A percentile compares a stretch with the other conserved stretches of the same genome.
Evolutionary conservation across 371 early-diverging fungal species (phyloP).

Genomic region (Encephalitozoon cuniculi): DNA sequence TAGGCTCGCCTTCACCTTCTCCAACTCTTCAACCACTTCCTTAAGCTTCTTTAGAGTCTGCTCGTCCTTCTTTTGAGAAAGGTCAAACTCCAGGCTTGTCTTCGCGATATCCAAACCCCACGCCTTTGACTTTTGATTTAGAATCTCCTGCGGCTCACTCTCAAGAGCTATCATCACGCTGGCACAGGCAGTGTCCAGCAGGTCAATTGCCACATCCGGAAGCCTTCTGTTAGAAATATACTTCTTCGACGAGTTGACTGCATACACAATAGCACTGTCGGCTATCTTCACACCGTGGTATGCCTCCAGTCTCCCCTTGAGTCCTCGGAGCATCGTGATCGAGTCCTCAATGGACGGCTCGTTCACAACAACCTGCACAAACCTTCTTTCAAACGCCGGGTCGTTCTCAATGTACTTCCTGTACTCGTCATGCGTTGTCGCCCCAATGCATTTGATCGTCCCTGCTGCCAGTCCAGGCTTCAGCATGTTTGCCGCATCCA

Average conservation of each 20-base stretch:
- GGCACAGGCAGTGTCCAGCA: conserved; percentile 76
- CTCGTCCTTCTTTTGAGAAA: conserved; percentile 24
- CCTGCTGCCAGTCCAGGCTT: conserved; percentile 76
- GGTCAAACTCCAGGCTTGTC: conserved; percentile 53
- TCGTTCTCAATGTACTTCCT: conserved; percentile 73
- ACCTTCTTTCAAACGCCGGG: conserved; percentile 73
- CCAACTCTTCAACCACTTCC: conserved; percentile 45
- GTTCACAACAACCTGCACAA: conserved; percentile 70
- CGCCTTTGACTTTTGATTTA: conserved; percentile 63
- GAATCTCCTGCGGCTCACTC: conserved; percentile 70
- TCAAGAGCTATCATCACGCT: conserved; percentile 71
- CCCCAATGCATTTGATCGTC: conserved; percentile 70
- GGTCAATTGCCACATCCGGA: conserved; percentile 79
- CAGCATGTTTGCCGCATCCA: conserved; percentile 76
- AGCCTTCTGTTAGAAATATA: conserved; percentile 71
- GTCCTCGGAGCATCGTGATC: conserved; percentile 72
- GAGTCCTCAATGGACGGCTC: conserved; percentile 76
- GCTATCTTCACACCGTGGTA: conserved; percentile 75
- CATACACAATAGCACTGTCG: conserved; percentile 70
- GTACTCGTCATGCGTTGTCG: conserved; percentile 77
- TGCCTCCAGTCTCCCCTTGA: conserved; percentile 72
- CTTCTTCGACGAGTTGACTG: conserved; percentile 69
- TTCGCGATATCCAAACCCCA: conserved; percentile 61
- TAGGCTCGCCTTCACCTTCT: conserved; percentile 36
- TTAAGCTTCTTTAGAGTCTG: conserved; percentile 30